A percentile compares a stretch with the other conserved stretches of the same genome.
Evolutionary conservation across 148 eudicot species (phyloP).

Genomic region (Cornus kousa): DNA sequence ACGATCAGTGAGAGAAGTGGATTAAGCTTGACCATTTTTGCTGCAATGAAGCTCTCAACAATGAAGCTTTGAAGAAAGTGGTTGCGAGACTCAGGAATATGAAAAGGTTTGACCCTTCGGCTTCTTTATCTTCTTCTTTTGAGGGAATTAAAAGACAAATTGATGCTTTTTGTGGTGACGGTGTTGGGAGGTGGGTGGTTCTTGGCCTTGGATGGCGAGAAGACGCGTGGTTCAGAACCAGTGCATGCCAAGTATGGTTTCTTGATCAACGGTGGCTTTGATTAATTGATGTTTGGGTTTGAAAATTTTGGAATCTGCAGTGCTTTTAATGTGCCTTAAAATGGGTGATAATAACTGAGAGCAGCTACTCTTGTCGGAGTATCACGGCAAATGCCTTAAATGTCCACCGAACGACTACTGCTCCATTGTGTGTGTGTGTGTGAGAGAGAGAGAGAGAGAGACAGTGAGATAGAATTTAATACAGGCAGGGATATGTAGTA

Average conservation of each 20-base stretch:
- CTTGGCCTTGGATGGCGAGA: conserved; percentile 19
- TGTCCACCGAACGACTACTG: conserved; percentile 30
- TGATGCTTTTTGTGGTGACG: not conserved
- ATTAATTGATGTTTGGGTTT: conserved; percentile 8
- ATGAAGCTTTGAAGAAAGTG: too few species aligned
- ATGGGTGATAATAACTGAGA: conserved; percentile 10
- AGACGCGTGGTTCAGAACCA: conserved; percentile 14
- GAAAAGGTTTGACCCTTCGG: not conserved
- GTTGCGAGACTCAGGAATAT: not conserved
- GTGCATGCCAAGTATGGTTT: conserved; percentile 15
- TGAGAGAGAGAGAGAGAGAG: conserved; percentile 10
- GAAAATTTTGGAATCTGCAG: conserved; percentile 11
- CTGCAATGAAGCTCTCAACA: not conserved
- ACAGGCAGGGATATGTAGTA: not conserved
- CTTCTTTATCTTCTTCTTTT: not conserved
- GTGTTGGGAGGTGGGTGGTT: not conserved
- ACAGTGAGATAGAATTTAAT: conserved; percentile 2
- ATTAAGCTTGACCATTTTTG: not conserved
- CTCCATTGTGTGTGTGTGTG: conserved; percentile 34
- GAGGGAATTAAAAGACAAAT: conserved; percentile 2
- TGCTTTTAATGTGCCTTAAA: conserved; percentile 15
- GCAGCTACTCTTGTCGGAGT: conserved; percentile 8
- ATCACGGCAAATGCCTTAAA: conserved; percentile 11
- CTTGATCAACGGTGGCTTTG: not conserved
- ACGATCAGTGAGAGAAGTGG: not conserved